Evolutionary conservation across 1,284 basidiomycete species (phyloP).

Genomic region (Ustilago crameri): DNA sequence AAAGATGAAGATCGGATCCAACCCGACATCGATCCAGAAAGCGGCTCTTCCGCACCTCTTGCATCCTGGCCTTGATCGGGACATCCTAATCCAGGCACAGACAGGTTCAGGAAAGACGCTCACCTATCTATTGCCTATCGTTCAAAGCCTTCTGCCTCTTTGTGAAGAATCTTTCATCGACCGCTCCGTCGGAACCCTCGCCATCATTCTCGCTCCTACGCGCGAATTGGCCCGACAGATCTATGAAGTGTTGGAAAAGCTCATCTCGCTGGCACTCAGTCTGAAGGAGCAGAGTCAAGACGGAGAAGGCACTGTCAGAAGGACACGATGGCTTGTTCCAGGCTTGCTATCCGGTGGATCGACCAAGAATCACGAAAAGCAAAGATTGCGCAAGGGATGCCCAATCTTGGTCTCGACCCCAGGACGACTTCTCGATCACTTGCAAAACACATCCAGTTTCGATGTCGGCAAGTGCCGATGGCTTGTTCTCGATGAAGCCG

Average conservation of each 20-base stretch:
- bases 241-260: conserved; percentile 76
- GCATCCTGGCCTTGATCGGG: conserved; percentile 71
- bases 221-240: conserved; percentile 96
- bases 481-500: conserved; percentile 97
- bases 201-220: conserved; percentile 92
- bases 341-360: conserved; percentile 84
- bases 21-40: conserved; percentile 90
- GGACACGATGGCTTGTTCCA: conserved; percentile 86
- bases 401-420: conserved; percentile 79
- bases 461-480: conserved; percentile 92
- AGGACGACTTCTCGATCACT: conserved; percentile 78
- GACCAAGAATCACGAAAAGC: conserved; percentile 80
- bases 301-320: conserved; percentile 71
- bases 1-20: conserved; percentile 82
- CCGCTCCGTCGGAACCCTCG: conserved; percentile 85
- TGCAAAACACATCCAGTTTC: conserved; percentile 86
- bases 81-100: conserved; percentile 95
- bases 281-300: conserved; percentile 70
- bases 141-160: conserved; percentile 91
- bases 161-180: conserved; percentile 78
- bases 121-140: conserved; percentile 91
- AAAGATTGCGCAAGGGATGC: conserved; percentile 77
- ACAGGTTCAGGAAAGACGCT: conserved; percentile 98
- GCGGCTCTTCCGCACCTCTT: conserved; percentile 81
- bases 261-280: conserved; percentile 76